Percentiles rank a stretch among this genome's conserved stretches.
phyloP scores from a whole-genome alignment of 2,329 filamentous ascomycete genomes.

The Paecilomyces formosus region DNA sequence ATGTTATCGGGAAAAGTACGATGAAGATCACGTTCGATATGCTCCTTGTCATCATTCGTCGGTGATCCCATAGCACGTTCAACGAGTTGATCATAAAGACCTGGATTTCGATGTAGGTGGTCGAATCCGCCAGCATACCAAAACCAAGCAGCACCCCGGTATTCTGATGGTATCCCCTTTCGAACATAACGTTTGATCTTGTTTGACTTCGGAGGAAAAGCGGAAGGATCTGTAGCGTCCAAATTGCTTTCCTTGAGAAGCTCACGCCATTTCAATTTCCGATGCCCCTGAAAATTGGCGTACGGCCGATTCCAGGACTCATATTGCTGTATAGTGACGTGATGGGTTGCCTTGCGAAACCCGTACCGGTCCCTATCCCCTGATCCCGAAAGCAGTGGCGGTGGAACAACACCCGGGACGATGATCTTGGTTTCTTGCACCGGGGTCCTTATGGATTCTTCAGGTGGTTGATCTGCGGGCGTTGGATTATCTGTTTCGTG shows the following conservation, averaged over 20 bases:
- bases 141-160: slow-evolving; percentile 94
- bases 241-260: slow-evolving; percentile 71
- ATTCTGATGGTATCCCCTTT: slow-evolving; percentile 89
- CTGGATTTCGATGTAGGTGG: slow-evolving; percentile 66
- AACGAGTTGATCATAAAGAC: slow-evolving; percentile 67
- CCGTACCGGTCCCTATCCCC: slow-evolving; percentile 71
- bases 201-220: slow-evolving; percentile 70
- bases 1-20: slow-evolving; percentile 93
- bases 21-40: slow-evolving; percentile 89
- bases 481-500: slow-evolving; percentile 26
- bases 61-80: slow-evolving; percentile 56
- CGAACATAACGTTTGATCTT: slow-evolving; percentile 87
- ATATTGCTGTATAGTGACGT: slow-evolving; percentile 69
- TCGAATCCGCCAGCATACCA: slow-evolving; percentile 86
- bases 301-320: slow-evolving; percentile 75
- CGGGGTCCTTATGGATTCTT: slow-evolving; percentile 17
- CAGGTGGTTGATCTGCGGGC: not conserved
- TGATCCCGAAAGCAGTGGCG: slow-evolving; percentile 22
- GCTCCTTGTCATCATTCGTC: slow-evolving; percentile 70
- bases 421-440: slow-evolving; percentile 19
- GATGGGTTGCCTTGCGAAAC: slow-evolving; percentile 80
- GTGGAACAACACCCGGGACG: slow-evolving; percentile 31
- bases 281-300: slow-evolving; percentile 63
- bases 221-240: slow-evolving; percentile 61
- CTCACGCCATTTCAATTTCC: slow-evolving; percentile 73